Evolutionary conservation across 2,329 filamentous ascomycete species (phyloP), one percentile per base, ranked within the genome.

Genomic region (Aphanocladium album): DNA sequence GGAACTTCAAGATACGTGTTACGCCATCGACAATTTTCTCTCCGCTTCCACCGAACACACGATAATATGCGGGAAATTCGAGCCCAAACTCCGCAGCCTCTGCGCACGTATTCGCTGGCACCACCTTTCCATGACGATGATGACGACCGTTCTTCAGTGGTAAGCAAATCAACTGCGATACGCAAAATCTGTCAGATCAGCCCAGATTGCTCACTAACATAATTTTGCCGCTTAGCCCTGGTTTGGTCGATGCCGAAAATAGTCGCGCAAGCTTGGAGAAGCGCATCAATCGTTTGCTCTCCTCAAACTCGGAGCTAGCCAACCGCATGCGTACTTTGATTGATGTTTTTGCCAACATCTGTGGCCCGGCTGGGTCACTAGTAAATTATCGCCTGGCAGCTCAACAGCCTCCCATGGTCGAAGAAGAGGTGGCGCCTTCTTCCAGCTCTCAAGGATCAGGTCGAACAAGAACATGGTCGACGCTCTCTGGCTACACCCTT

Each of bases 141-240:
- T 75, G 68, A 73, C 72, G 67, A 75, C 73, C 5, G 72, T 75
- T 46, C 64, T 75, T 21, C 74, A 75, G 64, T 75, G 73, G 73
- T 75, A 66, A 65, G 69, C 64, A 35, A 19, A 30, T 2, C 1
- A 2, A 12, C n/a, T 55, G 2, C 19, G 30, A 51, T 43, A 33
- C 46, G 17, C 17, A 30, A 30, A 16, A 11, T 49, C 5, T 3
- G 9, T n/a, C 27, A 5, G 25, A 21, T 35, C 25, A 16, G 23
- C 4, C 43, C 8, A 16, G 8, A 33, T 21, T 21, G 50, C 25
- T 33, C 27, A 27, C 50, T 37, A 23, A 37, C 43, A 17, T 23
- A 7, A 25, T 9, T 37, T 5, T 57, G 9, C 5, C 17, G 5
- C 37, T 21, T 56, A 74, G 73, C 60, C 72, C 71, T 4, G 71